Percentiles rank a stretch among this genome's conserved stretches.
phyloP scores from a whole-genome alignment of 257 asterid species.

The Nemophila menziesii region DNA sequence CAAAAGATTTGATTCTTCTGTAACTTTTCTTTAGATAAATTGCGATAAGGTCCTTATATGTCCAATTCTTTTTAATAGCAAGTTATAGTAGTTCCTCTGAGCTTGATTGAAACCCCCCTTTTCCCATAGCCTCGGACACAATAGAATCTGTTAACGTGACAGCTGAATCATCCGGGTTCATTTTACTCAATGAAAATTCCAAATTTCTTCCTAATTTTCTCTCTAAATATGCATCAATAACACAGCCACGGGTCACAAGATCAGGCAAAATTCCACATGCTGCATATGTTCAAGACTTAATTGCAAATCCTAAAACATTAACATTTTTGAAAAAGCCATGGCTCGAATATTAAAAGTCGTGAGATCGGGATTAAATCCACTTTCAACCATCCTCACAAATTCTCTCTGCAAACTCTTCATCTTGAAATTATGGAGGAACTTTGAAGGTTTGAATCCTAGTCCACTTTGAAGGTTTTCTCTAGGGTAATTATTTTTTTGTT shows the following conservation, averaged over 20 bases:
- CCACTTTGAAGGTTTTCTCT: no score
- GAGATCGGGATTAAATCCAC: conserved; percentile 69
- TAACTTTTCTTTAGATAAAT: conserved; percentile 51
- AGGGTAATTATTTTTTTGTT: no score
- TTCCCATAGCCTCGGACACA: conserved; percentile 75
- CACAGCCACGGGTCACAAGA: conserved; percentile 80
- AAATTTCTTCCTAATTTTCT: conserved; percentile 65
- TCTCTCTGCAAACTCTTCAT: conserved; percentile 93
- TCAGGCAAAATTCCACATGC: conserved; percentile 60
- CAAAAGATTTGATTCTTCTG: conserved; percentile 71
- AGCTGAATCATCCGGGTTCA: conserved; percentile 30
- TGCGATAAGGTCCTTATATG: conserved; percentile 47
- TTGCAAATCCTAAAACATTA: conserved; percentile 80
- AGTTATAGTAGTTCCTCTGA: conserved; percentile 53
- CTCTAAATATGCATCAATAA: conserved; percentile 75
- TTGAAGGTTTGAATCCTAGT: no score
- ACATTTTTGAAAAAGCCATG: conserved; percentile 85
- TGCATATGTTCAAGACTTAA: conserved; percentile 86
- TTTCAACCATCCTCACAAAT: conserved; percentile 77
- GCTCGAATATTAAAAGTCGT: conserved; percentile 69
- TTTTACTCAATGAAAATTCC: conserved; percentile 42
- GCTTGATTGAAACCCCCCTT: conserved; percentile 76
- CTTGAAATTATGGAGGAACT: no score
- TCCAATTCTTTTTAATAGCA: conserved; percentile 31
- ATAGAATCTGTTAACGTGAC: conserved; percentile 43